phyloP scores from a whole-genome alignment of 805 yeast genomes.

The Ogataea ganodermae region DNA sequence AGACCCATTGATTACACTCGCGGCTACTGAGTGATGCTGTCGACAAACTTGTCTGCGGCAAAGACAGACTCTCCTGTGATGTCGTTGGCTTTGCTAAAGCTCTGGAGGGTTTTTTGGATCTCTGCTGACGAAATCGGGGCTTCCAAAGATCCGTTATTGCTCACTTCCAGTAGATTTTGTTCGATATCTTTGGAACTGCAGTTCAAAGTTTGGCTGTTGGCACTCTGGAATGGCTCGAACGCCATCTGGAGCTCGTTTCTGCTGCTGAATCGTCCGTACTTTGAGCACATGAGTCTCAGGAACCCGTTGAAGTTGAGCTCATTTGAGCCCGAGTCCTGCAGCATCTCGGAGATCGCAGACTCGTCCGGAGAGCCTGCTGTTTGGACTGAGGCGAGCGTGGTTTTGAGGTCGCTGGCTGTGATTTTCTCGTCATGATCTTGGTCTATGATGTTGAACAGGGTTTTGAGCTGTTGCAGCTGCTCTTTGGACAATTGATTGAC shows the following conservation, averaged over 20 bases:
- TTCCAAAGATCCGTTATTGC: constrained; percentile 19
- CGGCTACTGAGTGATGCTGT: constrained; percentile 33
- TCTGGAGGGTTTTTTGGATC: constrained; percentile 52
- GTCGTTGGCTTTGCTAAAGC: constrained; percentile 55
- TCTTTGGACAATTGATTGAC: constrained; percentile 50
- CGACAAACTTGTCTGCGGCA: constrained; percentile 62
- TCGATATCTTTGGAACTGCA: constrained; percentile 52
- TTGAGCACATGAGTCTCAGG: constrained; percentile 60
- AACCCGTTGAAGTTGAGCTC: constrained; percentile 65
- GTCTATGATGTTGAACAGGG: constrained; percentile 79
- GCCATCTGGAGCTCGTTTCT: constrained; percentile 58
- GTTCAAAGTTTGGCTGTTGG: constrained; percentile 33
- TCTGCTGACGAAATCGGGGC: constrained; percentile 32
- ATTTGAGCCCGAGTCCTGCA: constrained; percentile 30
- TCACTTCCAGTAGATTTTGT: constrained; percentile 47
- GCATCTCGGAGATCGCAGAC: constrained; percentile 51
- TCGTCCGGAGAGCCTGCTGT: constrained; percentile 37
- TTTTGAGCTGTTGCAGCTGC: constrained; percentile 66
- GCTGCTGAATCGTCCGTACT: constrained; percentile 51
- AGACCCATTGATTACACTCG: not conserved
- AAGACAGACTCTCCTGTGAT: constrained; percentile 61
- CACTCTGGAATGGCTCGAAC: constrained; percentile 50
- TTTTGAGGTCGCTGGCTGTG: constrained; percentile 53
- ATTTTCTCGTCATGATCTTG: constrained; percentile 76
- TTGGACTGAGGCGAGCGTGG: constrained; percentile 55